Evolutionary conservation across 208 protist genomes (phyloP), one percentile per base, ranked within the genome.

Genomic region (Trypanosoma scelopori): DNA sequence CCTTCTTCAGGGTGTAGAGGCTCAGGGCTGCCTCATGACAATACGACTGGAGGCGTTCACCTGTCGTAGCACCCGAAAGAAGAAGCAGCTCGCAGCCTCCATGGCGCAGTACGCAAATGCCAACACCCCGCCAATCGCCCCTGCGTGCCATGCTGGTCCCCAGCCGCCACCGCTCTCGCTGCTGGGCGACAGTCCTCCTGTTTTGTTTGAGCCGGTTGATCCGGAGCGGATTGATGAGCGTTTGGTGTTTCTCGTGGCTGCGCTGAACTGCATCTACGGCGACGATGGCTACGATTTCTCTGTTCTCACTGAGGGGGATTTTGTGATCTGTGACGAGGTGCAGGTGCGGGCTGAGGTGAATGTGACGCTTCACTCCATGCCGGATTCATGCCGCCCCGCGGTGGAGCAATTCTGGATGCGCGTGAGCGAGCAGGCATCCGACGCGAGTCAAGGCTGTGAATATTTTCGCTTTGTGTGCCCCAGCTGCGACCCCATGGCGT

Each of bases 201-300:
- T 55, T 46, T 16, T 25, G 3, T 61, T 57, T 62, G 65, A 58
- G 55, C 68, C 25, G 42, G 71, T 52, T 60, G 53, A 59, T 30
- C 77, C 42, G 46, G 65, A 45, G 37, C 69, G 74, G 32, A 76
- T 92, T 48, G 81, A 92, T 51, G 83, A 92, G 32, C 74, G 86
- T 1, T 71, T 92, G 1, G 71, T 92, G 12, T 92, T 72, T 66
- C 80, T 86, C 41, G 86, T 89, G 30, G 82, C 83, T 3, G 82
- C 82, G 1, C 64, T 92, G 39, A 92, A 92, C 66, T 77, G 65
- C 61, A 61, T 92, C 3, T 89, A 89, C 72, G 75, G 72, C 39
- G 70, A 76, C 25, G 86, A 92, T 50, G 86, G 86, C 35, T 92
- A 89, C 67, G 86, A 92, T 65, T 92, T 92, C 65, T 82, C 86